Conservation (phyloP, 148 eudicot species). For the Fagopyrum esculentum region DNA sequence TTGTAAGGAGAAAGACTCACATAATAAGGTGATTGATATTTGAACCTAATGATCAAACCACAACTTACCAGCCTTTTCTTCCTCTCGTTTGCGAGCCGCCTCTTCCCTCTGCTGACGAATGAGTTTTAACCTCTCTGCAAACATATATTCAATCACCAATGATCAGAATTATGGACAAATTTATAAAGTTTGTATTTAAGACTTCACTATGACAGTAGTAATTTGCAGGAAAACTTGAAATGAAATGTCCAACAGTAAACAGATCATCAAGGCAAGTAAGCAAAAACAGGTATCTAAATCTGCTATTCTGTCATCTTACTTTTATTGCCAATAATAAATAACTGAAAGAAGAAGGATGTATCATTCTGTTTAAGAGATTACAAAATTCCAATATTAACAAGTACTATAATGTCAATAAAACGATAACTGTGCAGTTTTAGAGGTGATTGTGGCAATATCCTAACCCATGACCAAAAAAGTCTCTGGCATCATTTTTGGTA, state of each 20-base stretch:
- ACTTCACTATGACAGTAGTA: neutral
- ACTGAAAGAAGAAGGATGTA: neutral
- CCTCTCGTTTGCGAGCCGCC: constrained; percentile 85
- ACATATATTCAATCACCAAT: neutral
- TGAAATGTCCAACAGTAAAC: neutral
- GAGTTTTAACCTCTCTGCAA: constrained; percentile 76
- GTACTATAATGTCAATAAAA: neutral
- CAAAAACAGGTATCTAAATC: neutral
- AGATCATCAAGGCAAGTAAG: neutral
- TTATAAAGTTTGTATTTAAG: neutral
- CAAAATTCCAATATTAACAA: neutral
- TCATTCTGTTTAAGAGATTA: neutral
- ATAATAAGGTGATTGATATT: neutral
- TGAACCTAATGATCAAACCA: neutral
- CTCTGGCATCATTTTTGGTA: constrained; percentile 1
- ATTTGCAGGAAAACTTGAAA: neutral
- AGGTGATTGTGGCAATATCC: neutral
- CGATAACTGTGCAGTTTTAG: neutral
- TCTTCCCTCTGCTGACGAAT: constrained; percentile 89
- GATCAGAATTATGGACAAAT: neutral
- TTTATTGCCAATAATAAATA: neutral
- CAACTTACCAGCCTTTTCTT: constrained; percentile 85
- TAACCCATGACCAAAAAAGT: neutral
- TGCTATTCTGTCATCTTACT: neutral
- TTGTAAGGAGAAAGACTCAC: neutral